Conservation (phyloP, 116 monocot species). For the Papilionanthe hybrid region DNA sequence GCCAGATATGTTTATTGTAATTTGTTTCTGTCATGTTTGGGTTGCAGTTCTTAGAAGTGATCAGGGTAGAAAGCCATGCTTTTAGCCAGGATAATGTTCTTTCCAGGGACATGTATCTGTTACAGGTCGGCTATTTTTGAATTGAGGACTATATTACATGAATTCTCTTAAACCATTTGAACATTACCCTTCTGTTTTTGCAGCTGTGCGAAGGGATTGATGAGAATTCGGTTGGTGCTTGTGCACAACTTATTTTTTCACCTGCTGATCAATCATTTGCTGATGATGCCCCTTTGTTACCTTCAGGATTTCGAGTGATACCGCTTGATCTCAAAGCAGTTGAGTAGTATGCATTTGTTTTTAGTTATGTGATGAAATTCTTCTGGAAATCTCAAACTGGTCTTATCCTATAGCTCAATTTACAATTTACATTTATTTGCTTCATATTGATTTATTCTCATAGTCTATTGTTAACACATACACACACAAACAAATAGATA, state of each 20-base stretch:
- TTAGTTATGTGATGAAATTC: background rate
- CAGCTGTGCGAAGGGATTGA: slow-evolving; percentile 91
- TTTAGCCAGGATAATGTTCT: slow-evolving; percentile 59
- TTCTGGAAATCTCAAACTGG: background rate
- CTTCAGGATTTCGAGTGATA: slow-evolving; percentile 94
- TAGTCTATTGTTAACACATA: no score
- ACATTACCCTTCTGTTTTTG: slow-evolving; percentile 1
- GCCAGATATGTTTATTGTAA: background rate
- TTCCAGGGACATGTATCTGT: slow-evolving; percentile 59
- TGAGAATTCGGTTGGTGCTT: slow-evolving; percentile 64
- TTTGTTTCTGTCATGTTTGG: background rate
- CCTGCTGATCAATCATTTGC: slow-evolving; percentile 87
- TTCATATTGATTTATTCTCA: no score
- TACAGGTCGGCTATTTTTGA: slow-evolving; percentile 55
- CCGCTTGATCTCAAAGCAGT: slow-evolving; percentile 83
- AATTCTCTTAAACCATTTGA: background rate
- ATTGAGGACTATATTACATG: background rate
- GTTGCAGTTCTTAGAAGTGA: slow-evolving; percentile 77
- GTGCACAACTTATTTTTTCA: slow-evolving; percentile 94
- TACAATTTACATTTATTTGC: no score
- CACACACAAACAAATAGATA: no score
- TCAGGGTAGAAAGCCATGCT: slow-evolving; percentile 79
- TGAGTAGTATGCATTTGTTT: slow-evolving; percentile 6
- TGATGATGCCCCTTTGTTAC: slow-evolving; percentile 74
- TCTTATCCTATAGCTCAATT: no score